Conservation (phyloP, 2,329 filamentous ascomycete genomes). For the Trichoderma guizhouense region DNA sequence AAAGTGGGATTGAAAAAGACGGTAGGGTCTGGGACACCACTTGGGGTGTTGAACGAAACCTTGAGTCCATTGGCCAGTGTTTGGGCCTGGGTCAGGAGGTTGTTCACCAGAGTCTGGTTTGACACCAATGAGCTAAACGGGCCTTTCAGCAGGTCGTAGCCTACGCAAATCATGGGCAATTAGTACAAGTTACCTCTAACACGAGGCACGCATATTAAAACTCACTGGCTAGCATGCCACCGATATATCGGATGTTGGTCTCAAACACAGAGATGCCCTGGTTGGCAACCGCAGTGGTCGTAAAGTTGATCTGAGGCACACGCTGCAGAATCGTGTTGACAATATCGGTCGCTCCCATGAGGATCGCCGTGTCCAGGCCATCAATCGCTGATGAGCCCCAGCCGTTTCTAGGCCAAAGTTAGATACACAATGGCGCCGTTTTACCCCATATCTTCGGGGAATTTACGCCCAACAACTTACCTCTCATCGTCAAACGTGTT, state of each 20-base stretch:
- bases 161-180: constrained; percentile 31
- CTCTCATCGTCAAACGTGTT: constrained; percentile 66
- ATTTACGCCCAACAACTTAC: constrained; percentile 40
- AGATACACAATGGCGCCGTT: neutral
- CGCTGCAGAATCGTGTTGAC: constrained; percentile 69
- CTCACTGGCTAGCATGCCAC: constrained; percentile 69
- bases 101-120: constrained; percentile 47
- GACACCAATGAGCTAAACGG: constrained; percentile 53
- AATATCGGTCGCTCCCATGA: constrained; percentile 68
- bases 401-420: constrained; percentile 57
- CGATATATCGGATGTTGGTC: constrained; percentile 85
- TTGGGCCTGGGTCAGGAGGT: constrained; percentile 63
- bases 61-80: constrained; percentile 69
- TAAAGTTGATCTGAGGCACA: constrained; percentile 69
- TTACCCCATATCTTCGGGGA: neutral
- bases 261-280: constrained; percentile 75
- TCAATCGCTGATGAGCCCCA: constrained; percentile 86
- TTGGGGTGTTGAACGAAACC: constrained; percentile 73
- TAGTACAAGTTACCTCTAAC: neutral
- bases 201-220: neutral
- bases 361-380: constrained; percentile 71
- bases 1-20: constrained; percentile 56
- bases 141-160: constrained; percentile 69
- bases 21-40: constrained; percentile 69
- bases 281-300: constrained; percentile 44